These are phyloP conservation scores for Hirschioporus abietinus DNA, from an alignment of 768 basidiomycete species.

Conservation along the genomic window DNA sequence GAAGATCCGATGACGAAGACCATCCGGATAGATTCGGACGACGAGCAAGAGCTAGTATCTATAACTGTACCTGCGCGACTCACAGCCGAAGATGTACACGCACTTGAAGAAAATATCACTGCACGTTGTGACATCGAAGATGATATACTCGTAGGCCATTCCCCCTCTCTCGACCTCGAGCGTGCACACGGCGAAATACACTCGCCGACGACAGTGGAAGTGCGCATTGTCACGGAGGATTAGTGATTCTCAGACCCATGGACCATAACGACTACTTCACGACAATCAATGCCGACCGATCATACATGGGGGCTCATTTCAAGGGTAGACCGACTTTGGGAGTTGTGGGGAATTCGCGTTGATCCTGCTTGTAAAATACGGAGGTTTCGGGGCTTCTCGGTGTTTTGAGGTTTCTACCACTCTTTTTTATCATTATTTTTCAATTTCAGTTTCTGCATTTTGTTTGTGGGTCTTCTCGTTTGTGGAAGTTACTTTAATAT, in stretches of 20 bases:
- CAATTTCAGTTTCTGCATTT: neutral
- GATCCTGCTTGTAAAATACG: neutral
- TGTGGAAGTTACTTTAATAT: neutral
- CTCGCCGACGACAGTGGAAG: neutral
- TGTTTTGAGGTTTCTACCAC: neutral
- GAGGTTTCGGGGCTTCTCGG: neutral
- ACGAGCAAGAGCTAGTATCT: neutral
- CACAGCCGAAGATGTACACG: neutral
- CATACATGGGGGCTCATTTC: neutral
- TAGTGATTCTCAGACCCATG: neutral
- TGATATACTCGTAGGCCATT: neutral
- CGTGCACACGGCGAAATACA: neutral
- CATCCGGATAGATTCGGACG: neutral
- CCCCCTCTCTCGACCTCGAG: neutral
- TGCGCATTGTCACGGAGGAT: neutral
- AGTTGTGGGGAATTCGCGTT: neutral
- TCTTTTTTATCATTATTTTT: neutral
- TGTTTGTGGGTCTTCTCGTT: neutral
- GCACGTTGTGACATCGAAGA: neutral
- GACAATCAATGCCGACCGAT: neutral
- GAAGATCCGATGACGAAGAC: constrained; percentile 1
- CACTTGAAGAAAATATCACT: neutral
- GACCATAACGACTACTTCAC: neutral
- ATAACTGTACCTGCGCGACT: neutral
- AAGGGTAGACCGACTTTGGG: neutral